These are phyloP conservation scores for Linnemannia zychae DNA, from an alignment of 192 early-diverging fungal species.

Conservation along the genomic window DNA sequence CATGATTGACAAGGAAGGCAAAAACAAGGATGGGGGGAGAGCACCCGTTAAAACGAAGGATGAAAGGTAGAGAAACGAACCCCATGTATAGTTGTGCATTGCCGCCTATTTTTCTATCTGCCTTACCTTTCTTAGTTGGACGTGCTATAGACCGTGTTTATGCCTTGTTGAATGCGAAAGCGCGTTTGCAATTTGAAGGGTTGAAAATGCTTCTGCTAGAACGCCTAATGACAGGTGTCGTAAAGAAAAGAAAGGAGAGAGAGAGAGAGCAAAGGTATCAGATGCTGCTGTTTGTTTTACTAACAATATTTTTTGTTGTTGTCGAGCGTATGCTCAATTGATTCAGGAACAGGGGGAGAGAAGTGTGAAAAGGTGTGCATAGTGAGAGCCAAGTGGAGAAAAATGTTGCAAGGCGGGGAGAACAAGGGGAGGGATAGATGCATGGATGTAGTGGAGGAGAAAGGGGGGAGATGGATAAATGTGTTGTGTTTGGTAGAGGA, in stretches of 20 bases:
- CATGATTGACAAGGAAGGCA: background rate
- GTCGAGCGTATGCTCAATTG: background rate
- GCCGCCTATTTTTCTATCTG: background rate
- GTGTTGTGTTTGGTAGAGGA: too few species aligned
- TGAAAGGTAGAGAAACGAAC: background rate
- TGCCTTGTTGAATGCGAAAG: background rate
- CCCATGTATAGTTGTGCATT: background rate
- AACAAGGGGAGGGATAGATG: too few species aligned
- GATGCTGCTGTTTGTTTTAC: background rate
- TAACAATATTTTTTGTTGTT: background rate
- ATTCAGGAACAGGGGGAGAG: background rate
- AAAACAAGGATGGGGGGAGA: background rate
- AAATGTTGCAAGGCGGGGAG: too few species aligned
- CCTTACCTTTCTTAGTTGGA: background rate
- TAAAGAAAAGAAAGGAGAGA: background rate
- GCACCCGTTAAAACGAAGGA: background rate
- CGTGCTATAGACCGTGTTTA: background rate
- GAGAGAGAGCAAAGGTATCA: background rate
- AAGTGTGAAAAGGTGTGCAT: background rate
- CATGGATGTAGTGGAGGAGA: too few species aligned
- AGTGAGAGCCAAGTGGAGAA: background rate
- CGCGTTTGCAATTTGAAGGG: background rate
- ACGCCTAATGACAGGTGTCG: background rate
- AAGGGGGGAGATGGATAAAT: too few species aligned
- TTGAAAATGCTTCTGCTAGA: background rate